Evolutionary conservation across 352 stramenopile genomes (phyloP), one percentile per base, ranked within the genome.

Genomic region (Globisporangium alternatum): DNA sequence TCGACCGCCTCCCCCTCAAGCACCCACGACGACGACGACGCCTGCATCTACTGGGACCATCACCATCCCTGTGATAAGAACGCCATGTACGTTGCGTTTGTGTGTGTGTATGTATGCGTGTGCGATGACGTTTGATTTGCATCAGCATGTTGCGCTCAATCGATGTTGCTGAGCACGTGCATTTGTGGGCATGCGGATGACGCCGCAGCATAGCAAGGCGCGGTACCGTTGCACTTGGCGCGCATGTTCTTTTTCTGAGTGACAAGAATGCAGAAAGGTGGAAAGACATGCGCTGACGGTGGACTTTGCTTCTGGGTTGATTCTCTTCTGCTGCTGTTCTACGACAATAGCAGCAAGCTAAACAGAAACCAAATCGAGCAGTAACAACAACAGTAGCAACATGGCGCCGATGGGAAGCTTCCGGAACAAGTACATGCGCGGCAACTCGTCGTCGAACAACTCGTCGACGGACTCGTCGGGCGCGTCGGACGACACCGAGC

Each of bases 401-500:
- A 89, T 89, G 77, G 75, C 79, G 43, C 71, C 77, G 1, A 79
- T 82, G 54, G 78, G 78, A 15, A 64, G 58, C 60, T 78, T 90
- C 62, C 81, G 81, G 60, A 77, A 71, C 55, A 85, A 87, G 41
- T 62, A 62, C 56, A 88, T 84, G 77, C 78, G 81, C 58, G 81
- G 78, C 31, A 86, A 82, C 70, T 90, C 81, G 55, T 74, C 73
- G 44, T 77, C 66, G 56, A 77, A 69, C 64, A 69, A 70, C 54
- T 76, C 73, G 54, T 76, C 73, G 49, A 61, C 56, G 30, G 72
- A 81, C 54, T 77, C 77, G 62, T 89, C 80, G 30, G 66, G 65
- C 44, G 44, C 77, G 43, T 89, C 77, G 56, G 78, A 91, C 57
- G 81, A 91, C 59, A 86, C 71, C 59, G 82, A 89, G 53, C 78